A percentile compares a stretch with the other conserved stretches of the same genome.
Evolutionary conservation across 805 yeast species (phyloP).

Genomic region (Candida jianshihensis): DNA sequence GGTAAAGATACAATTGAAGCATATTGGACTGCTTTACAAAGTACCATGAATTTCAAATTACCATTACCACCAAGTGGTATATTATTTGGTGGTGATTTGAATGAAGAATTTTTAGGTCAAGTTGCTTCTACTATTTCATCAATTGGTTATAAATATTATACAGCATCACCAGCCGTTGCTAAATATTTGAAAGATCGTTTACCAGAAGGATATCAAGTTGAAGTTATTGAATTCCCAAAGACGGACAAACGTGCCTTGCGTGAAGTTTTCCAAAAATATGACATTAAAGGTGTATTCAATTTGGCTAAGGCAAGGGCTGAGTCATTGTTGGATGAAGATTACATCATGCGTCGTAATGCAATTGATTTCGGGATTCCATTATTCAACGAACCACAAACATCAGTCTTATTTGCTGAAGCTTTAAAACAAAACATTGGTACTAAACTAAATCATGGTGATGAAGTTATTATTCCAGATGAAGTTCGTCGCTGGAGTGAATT

Average conservation of each 20-base stretch:
- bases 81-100: slow-evolving; percentile 89
- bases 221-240: slow-evolving; percentile 83
- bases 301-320: slow-evolving; percentile 89
- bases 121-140: slow-evolving; percentile 66
- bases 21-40: slow-evolving; percentile 95
- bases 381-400: slow-evolving; percentile 95
- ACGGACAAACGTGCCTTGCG: slow-evolving; percentile 89
- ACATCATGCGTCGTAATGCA: slow-evolving; percentile 98
- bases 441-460: slow-evolving; percentile 40
- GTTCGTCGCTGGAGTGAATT: slow-evolving; percentile 96
- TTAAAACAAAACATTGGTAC: slow-evolving; percentile 62
- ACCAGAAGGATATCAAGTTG: slow-evolving; percentile 30
- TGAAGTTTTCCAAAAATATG: slow-evolving; percentile 84
- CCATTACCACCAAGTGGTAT: slow-evolving; percentile 89
- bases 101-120: slow-evolving; percentile 58
- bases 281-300: slow-evolving; percentile 85
- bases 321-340: slow-evolving; percentile 76
- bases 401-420: slow-evolving; percentile 78
- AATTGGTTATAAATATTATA: slow-evolving; percentile 76
- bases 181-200: slow-evolving; percentile 52
- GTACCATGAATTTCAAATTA: slow-evolving; percentile 93
- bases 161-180: slow-evolving; percentile 68
- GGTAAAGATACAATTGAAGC: slow-evolving; percentile 84
- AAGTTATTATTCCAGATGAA: slow-evolving; percentile 67
- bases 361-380: slow-evolving; percentile 95